Conservation (phyloP, 2,329 filamentous ascomycete species). For the Tolypocladium ophioglossoides region DNA sequence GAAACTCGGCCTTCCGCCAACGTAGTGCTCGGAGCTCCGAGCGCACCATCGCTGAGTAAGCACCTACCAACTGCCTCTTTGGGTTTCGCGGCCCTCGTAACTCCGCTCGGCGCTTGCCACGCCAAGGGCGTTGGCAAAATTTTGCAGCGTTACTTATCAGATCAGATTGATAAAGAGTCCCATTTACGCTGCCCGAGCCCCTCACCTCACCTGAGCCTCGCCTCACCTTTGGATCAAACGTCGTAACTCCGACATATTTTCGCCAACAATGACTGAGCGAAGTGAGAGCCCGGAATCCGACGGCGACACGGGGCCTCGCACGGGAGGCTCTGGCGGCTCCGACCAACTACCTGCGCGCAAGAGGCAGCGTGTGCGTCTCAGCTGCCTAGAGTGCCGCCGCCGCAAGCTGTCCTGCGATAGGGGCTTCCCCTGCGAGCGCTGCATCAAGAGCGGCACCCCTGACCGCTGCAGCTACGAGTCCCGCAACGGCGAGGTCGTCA, state of each 20-base stretch:
- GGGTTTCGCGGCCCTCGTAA: conserved; percentile 12
- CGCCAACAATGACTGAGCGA: conserved; percentile 17
- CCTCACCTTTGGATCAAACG: conserved; percentile 8
- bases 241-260: conserved; percentile 24
- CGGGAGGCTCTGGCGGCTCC: conserved; percentile 12
- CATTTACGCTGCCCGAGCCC: conserved; percentile 16
- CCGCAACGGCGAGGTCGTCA: conserved; percentile 39
- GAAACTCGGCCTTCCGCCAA: background rate
- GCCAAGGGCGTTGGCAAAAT: conserved; percentile 9
- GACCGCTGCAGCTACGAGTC: conserved; percentile 51
- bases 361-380: conserved; percentile 47
- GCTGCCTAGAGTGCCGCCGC: conserved; percentile 49
- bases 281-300: conserved; percentile 29
- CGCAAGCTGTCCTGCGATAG: conserved; percentile 52
- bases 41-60: background rate
- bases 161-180: conserved; percentile 30
- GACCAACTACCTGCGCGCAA: conserved; percentile 36
- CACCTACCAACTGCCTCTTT: background rate
- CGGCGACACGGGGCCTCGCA: conserved; percentile 16
- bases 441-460: conserved; percentile 50
- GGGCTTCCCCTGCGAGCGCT: conserved; percentile 50
- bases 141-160: conserved; percentile 22
- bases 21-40: conserved; percentile 1
- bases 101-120: conserved; percentile 19
- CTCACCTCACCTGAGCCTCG: conserved; percentile 5